Evolutionary conservation across 108 stramenopile species (phyloP).

Genomic region (Nitzschia palea): DNA sequence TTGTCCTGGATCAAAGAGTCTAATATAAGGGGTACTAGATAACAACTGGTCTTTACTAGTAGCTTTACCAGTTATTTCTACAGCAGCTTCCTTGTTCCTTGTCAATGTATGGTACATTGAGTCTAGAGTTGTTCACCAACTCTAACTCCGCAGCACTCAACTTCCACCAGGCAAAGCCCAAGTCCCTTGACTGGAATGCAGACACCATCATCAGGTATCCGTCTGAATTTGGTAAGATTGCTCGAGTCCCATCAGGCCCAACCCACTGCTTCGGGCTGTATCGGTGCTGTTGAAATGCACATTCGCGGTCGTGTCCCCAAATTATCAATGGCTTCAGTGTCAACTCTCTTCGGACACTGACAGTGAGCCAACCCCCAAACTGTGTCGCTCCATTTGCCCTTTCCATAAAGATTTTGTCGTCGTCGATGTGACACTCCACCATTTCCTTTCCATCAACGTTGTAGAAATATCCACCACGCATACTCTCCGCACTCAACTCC

Average conservation of each 20-base stretch:
- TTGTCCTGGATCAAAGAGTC: neutral
- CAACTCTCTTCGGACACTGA: neutral
- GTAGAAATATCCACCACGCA: neutral
- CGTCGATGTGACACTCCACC: neutral
- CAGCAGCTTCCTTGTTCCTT: conserved; percentile 15
- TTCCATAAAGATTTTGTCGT: too few species aligned
- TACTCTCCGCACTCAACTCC: neutral
- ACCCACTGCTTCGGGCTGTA: neutral
- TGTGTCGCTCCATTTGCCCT: too few species aligned
- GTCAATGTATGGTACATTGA: neutral
- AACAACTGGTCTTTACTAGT: neutral
- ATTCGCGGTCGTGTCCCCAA: too few species aligned
- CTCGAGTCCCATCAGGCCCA: neutral
- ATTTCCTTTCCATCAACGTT: neutral
- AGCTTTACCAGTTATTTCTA: neutral
- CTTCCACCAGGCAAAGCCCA: neutral
- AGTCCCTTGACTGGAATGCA: neutral
- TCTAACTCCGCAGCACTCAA: neutral
- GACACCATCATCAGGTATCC: neutral
- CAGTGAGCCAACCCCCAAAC: neutral
- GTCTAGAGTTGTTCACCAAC: neutral
- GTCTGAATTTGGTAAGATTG: neutral
- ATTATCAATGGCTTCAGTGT: too few species aligned
- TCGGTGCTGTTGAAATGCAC: neutral
- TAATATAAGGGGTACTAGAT: conserved; percentile 1